Evolutionary conservation across 768 basidiomycete genomes (phyloP), one percentile per base, ranked within the genome.

Genomic region (Boletus sp.): DNA sequence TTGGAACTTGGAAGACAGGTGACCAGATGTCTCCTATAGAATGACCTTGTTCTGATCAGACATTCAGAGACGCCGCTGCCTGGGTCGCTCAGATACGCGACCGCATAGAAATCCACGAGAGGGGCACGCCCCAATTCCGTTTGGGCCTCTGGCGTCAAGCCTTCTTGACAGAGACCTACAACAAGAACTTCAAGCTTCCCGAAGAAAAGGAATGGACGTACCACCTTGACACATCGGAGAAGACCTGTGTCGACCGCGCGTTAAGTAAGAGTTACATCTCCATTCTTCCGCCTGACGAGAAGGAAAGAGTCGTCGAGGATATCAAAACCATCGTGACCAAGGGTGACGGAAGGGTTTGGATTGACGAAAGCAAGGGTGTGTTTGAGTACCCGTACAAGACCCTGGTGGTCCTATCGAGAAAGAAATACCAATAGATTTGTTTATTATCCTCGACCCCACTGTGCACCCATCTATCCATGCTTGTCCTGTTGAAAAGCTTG

Each of bases 1-100:
- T 44, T 98, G 95, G 95, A 98, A 97, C 72, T 74, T 95, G 30
- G 95, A 97, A 69, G 86, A 93, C 70, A 76, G 87, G 85, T 85
- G 54, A 43, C 30, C 2, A 13, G 29, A 17, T 47, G 30, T 49
- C 25, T 21, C 23, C 32, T 13, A 19, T 11, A 6, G 15, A 17
- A 21, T 39, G 11, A 29, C 9, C 35, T 5, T 32, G 15, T 39
- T 41, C 19, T 54, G 19, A 58, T 47, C 38, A 10, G 14, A 10
- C 17, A 32, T 21, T 11, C 60, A 86, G 87, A 57, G 78, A 82
- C 23, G 70, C 70, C 2, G 85, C 85, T 21, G 64, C 66, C n/a
- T 95, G 91, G 91, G 87, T 92, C 41, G 84, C 79, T 1, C 75
- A 84, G 58, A 51, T 93, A 10, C 83, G 93, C 8, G 81, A 89